Base-by-base conservation (phyloP, 495 filamentous ascomycete species). In the Cladorrhinum samala region DNA sequence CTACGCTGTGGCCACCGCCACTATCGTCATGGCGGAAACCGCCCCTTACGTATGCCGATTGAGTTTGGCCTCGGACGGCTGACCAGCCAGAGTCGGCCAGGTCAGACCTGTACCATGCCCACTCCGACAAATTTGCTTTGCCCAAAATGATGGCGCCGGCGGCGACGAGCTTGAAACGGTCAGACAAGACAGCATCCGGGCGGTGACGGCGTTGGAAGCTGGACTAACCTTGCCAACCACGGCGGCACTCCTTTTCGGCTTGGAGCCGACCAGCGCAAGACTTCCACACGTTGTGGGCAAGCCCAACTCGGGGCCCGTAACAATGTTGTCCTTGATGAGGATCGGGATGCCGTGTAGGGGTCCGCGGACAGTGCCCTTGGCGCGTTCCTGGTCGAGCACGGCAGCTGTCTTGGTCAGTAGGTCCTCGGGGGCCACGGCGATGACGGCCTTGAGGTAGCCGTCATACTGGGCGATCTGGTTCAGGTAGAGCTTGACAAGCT, bases 361-460 rank as follows among this genome's bases (percentile, higher is more conserved):
- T 27, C 81, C 73, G n/a, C 82, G 74, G 7, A 78, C 61, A 18
- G 54, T 69, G 1, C 83, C 83, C 2, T 64, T 48, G 0, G 53
- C 62, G 20, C 85, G 76, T 61, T 87, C 83, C 0, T 55, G 63
- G 61, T 88, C 86, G 4, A 85, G 67, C 11, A 52, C 54, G 14
- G 70, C 63, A 1, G 85, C 85, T 55, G 47, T 18, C 59, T 52
- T 6, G 61, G 52, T 2, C 9, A 64, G 7, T 14, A 72, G 58
- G 11, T 75, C 74, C 59, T 80, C 74, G 0, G 83, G 81, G 43
- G 84, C 84, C 16, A 80, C 48, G 50, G 81, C 73, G 24, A 85
- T 62, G 18, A 86, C 64, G 6, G 81, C 75, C 55, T 78, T 79
- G 14, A 64, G 37, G 61, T 61, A 5, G 55, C 62, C 19, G 61